Evolutionary conservation across 768 basidiomycete species (phyloP).

Genomic region (Agaricus subrufescens): DNA sequence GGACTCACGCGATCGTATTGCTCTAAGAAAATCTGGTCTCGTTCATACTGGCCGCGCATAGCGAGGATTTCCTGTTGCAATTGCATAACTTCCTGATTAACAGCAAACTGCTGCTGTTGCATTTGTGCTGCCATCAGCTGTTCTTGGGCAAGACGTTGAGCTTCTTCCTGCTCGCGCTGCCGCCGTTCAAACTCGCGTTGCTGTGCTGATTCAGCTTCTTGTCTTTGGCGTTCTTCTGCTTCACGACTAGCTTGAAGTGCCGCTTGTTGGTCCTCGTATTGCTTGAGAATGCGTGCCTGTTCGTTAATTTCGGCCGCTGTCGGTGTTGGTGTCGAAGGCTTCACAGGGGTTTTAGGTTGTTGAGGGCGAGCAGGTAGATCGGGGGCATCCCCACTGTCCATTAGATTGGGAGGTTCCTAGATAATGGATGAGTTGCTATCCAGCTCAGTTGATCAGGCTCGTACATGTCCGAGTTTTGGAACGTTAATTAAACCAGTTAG

Average conservation of each 20-base stretch:
- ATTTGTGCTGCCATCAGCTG: constrained; percentile 82
- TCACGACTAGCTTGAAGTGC: constrained; percentile 78
- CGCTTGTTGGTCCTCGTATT: constrained; percentile 95
- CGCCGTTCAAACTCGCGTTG: constrained; percentile 88
- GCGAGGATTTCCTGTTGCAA: constrained; percentile 87
- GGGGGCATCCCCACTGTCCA: constrained; percentile 78
- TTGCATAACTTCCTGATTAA: constrained; percentile 66
- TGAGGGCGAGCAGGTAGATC: constrained; percentile 83
- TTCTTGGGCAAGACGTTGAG: constrained; percentile 85
- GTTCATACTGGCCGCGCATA: constrained; percentile 95
- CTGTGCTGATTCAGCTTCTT: constrained; percentile 72
- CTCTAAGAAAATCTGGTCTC: constrained; percentile 95
- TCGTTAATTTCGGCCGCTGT: constrained; percentile 74
- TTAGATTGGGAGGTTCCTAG: constrained; percentile 94
- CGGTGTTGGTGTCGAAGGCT: constrained; percentile 68
- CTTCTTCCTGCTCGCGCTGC: constrained; percentile 83
- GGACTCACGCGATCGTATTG: constrained; percentile 88
- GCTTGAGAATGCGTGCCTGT: constrained; percentile 90
- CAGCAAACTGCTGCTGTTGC: constrained; percentile 74
- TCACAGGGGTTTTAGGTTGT: constrained; percentile 51
- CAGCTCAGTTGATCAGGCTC: constrained; percentile 14
- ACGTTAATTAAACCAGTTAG: constrained; percentile 97
- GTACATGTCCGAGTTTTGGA: constrained; percentile 89
- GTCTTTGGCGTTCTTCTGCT: constrained; percentile 75
- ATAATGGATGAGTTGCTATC: neutral